Base-by-base conservation (phyloP, 2,329 filamentous ascomycete species). In the Claviceps quebecensis region DNA sequence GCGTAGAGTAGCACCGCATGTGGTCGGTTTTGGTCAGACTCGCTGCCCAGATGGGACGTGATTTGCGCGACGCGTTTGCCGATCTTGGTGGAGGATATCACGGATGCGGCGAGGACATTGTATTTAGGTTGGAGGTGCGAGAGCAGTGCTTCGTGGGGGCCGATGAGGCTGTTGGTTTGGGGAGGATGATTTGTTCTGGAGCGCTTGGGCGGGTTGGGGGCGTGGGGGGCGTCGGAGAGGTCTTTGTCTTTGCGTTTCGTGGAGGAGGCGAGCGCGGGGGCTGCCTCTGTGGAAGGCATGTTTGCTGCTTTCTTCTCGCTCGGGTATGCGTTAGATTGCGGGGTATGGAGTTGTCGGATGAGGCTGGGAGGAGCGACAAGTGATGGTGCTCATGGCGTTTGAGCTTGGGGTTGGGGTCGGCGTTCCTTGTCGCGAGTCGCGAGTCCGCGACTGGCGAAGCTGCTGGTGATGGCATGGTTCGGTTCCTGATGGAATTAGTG, bases 61-160 rank as follows among this genome's bases (percentile, higher is more conserved):
- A 72, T 63, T 29, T 69, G 66, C 22, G 62, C 61, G 53, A 80
- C 71, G 52, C 77, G 75, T 59, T 76, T 77, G 54, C 69, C 68
- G 54, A 85, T 83, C 59, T 75, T 72, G 4, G 79, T 74, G 2
- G 79, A 81, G 2, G 79, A 78, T 40, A 82, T 73, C 45, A 83
- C 72, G 19, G 74, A 78, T 49, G 75, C 68, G 1, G 72, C 58
- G 37, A 74, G 72, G 49, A 82, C 62, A 46, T 76, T 68, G 63
- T 75, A 74, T 49, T 70, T 72, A 3, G 65, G 56, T 19, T 63
- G 62, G 17, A 81, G 68, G 49, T 72, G 67, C 23, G 62, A 58
- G 52, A 74, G 60, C n/a, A 75, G 59, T 9, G 67, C 59, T 52
- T 69, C 69, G 60, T 73, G 67, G 22, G 73, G 68, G 11, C 58